phyloP scores from a whole-genome alignment of 2,329 filamentous ascomycete genomes.

The Cyphellophora attinorum region DNA sequence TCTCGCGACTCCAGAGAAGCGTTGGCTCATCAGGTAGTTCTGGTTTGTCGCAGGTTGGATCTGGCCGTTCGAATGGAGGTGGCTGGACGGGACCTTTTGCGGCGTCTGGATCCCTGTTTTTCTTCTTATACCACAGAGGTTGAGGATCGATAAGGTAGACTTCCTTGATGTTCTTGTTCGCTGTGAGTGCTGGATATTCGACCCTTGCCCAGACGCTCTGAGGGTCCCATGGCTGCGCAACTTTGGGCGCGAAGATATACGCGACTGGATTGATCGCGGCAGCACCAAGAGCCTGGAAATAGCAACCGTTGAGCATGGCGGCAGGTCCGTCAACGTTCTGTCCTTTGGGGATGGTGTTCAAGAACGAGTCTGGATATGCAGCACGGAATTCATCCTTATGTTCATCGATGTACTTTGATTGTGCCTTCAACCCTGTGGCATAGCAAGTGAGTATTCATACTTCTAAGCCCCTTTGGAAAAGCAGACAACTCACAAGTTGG shows the following conservation, averaged over 20 bases:
- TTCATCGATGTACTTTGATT: too few species aligned
- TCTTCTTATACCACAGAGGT: not conserved
- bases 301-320: not conserved
- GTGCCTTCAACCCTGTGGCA: too few species aligned
- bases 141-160: slow-evolving; percentile 4
- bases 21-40: not conserved
- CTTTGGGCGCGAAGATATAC: slow-evolving; percentile 2
- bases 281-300: slow-evolving; percentile 1
- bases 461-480: too few species aligned
- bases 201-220: slow-evolving; percentile 1
- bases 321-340: not conserved
- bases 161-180: slow-evolving; percentile 5
- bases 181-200: slow-evolving; percentile 2
- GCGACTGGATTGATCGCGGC: slow-evolving; percentile 1
- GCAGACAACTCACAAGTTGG: too few species aligned
- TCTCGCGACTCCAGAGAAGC: not conserved
- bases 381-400: too few species aligned
- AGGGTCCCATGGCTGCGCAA: not conserved
- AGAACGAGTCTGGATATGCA: too few species aligned
- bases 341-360: too few species aligned
- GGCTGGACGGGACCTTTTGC: too few species aligned
- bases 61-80: too few species aligned
- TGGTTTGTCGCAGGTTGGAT: too few species aligned
- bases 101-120: not conserved
- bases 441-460: too few species aligned